These are phyloP conservation scores for Pyrenophora graminea DNA, from an alignment of 2,329 filamentous ascomycete genomes.

Conservation along the genomic window DNA sequence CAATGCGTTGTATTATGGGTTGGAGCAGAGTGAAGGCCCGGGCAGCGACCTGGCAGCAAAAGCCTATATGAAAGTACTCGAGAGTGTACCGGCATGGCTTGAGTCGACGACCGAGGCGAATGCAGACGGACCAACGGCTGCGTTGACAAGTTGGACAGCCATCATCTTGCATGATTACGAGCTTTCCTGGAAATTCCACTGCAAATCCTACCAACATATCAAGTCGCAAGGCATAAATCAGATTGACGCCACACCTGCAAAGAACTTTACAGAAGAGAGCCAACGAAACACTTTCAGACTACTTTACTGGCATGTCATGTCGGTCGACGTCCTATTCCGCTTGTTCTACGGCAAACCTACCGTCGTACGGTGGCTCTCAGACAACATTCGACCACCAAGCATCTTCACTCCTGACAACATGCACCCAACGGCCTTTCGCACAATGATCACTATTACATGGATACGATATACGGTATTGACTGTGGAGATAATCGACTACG, in stretches of 20 bases:
- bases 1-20: slow-evolving; percentile 33
- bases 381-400: slow-evolving; percentile 26
- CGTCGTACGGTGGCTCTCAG: slow-evolving; percentile 23
- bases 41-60: slow-evolving; percentile 17
- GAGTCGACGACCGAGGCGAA: slow-evolving; percentile 15
- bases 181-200: slow-evolving; percentile 37
- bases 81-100: slow-evolving; percentile 36
- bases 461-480: slow-evolving; percentile 26
- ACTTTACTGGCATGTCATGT: slow-evolving; percentile 32
- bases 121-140: slow-evolving; percentile 29
- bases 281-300: slow-evolving; percentile 19
- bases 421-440: slow-evolving; percentile 21
- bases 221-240: slow-evolving; percentile 26
- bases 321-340: slow-evolving; percentile 32
- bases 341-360: slow-evolving; percentile 35
- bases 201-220: slow-evolving; percentile 31
- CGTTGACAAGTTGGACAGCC: slow-evolving; percentile 29
- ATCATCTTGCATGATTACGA: slow-evolving; percentile 36
- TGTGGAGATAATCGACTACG: slow-evolving; percentile 23
- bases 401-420: slow-evolving; percentile 23
- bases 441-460: slow-evolving; percentile 27
- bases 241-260: slow-evolving; percentile 26
- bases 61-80: slow-evolving; percentile 34
- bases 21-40: slow-evolving; percentile 21
- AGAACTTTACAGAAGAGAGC: slow-evolving; percentile 29